Conservation (phyloP, 768 basidiomycete genomes). For the Pleurotus tuoliensis region DNA sequence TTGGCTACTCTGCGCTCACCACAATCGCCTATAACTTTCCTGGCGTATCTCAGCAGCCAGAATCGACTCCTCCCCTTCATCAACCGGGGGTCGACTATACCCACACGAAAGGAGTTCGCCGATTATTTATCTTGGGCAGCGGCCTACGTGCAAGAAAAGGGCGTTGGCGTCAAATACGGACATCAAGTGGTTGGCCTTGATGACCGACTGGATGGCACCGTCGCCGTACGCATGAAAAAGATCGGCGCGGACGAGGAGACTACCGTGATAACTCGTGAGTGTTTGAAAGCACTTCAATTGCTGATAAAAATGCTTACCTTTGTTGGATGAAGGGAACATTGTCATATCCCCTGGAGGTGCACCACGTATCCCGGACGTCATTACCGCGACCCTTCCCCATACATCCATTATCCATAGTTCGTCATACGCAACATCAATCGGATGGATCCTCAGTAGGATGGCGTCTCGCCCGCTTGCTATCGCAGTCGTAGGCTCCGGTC, state of each 20-base stretch:
- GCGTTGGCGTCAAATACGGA: constrained; percentile 40
- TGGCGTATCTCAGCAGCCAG: constrained; percentile 48
- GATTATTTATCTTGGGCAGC: constrained; percentile 56
- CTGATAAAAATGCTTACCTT: neutral
- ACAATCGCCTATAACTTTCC: constrained; percentile 47
- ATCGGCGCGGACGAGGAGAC: constrained; percentile 29
- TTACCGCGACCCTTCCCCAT: constrained; percentile 27
- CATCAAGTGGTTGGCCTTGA: constrained; percentile 41
- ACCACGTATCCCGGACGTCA: constrained; percentile 35
- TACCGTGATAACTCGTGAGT: constrained; percentile 35
- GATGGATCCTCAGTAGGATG: constrained; percentile 27
- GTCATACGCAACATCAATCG: constrained; percentile 34
- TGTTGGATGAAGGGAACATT: constrained; percentile 34
- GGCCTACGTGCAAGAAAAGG: constrained; percentile 35
- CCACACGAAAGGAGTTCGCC: constrained; percentile 49
- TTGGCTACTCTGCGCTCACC: constrained; percentile 50
- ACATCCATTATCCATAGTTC: constrained; percentile 42
- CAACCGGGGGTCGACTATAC: constrained; percentile 47
- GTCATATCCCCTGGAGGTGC: constrained; percentile 49
- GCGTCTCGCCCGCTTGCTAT: constrained; percentile 31
- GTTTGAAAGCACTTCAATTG: neutral
- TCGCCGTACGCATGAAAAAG: constrained; percentile 34
- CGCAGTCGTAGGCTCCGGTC: constrained; percentile 45
- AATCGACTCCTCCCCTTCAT: constrained; percentile 48
- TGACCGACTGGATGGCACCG: constrained; percentile 26